Evolutionary conservation across 2,329 filamentous ascomycete genomes (phyloP), one percentile per base, ranked within the genome.

Genomic region (Aspergillus thermomutatus): DNA sequence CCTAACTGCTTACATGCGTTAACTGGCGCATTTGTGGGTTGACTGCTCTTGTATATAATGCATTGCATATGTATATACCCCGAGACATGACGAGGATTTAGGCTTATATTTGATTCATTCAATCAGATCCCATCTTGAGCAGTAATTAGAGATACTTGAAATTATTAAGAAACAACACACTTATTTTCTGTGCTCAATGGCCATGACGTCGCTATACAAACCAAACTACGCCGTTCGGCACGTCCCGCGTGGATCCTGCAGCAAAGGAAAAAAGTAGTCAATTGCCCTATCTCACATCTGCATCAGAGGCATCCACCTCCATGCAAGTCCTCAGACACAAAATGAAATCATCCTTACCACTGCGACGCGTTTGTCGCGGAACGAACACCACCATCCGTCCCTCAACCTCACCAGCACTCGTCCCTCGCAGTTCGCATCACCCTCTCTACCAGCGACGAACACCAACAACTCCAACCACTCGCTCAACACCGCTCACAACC

Each of bases 361-460:
- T 43, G 14, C 48, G 48, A 45, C 41, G 34, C 17, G 19, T 52
- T 25, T 41, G 31, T 48, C 41, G 37, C 49, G 23, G 26, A 17
- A 50, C 49, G 23, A 27, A 31, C 21, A 23, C 25, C 28, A 7
- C 17, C 25, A n/a, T n/a, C 14, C 26, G 28, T 10, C 9, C 34
- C 3, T 1, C n/a, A 7, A 26, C 37, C 10, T 27, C 27, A 19
- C n/a, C 26, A 23, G 28, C 23, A 14, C 45, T 45, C 31, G 43
- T 26, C 23, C 40, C 17, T 26, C 21, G 19, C 27, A 45, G 43
- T 23, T 45, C 27, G 14, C 53, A 43, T 31, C 37, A 40, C 8
- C 37, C 48, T 34, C 50, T 34, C 26, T 48, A 6, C 52, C 59
- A 43, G 46, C 57, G 47, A 58, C 60, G 51, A 59, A n/a, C 57